These are phyloP conservation scores for Chlorella sp. DNA, from an alignment of 139 green algal species.

Conservation along the genomic window DNA sequence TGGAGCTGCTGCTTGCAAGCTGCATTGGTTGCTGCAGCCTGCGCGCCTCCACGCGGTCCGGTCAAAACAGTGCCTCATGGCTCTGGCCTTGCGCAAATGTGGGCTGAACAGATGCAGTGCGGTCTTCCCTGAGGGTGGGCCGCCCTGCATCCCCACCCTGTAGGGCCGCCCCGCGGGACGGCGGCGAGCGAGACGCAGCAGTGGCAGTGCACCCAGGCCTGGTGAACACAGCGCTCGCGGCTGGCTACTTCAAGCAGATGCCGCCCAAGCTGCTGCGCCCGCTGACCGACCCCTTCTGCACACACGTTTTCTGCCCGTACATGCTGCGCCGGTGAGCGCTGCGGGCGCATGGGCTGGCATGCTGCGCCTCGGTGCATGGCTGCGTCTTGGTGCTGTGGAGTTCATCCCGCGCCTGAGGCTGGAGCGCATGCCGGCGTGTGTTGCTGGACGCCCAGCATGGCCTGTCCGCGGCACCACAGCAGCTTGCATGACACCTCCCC, in stretches of 20 bases:
- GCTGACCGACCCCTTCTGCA: slow-evolving; percentile 10
- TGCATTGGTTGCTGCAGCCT: background rate
- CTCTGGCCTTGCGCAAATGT: too few species aligned
- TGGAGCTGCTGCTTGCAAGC: background rate
- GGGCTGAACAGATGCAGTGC: too few species aligned
- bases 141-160: background rate
- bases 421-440: too few species aligned
- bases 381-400: background rate
- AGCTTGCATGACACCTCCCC: background rate
- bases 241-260: slow-evolving; percentile 13
- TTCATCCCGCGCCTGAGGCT: too few species aligned
- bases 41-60: too few species aligned
- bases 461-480: background rate
- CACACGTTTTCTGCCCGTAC: slow-evolving; percentile 29
- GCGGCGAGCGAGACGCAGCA: background rate
- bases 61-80: too few species aligned
- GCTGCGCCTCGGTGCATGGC: background rate
- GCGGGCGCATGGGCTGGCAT: background rate
- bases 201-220: slow-evolving; percentile 70
- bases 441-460: too few species aligned
- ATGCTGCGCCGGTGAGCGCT: slow-evolving; percentile 38
- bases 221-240: slow-evolving; percentile 52
- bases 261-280: slow-evolving; percentile 24
- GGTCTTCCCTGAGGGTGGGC: too few species aligned
- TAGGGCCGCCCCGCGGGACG: too few species aligned